Percentiles rank a stretch among this genome's conserved stretches.
phyloP scores from a whole-genome alignment of 2,329 filamentous ascomycete genomes.

The Fusarium sacchari region DNA sequence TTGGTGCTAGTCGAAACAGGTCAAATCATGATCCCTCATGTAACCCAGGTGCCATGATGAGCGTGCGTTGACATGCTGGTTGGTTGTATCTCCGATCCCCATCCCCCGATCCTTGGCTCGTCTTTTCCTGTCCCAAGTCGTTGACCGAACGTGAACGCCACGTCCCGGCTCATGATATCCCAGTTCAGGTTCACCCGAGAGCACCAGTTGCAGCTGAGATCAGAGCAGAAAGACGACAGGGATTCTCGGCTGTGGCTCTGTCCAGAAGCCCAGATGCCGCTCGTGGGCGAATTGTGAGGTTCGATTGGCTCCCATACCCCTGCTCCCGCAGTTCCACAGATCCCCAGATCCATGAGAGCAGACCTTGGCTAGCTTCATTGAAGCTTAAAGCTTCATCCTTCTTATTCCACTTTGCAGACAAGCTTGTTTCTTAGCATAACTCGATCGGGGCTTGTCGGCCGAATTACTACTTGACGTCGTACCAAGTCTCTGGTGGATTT shows the following conservation, averaged over 20 bases:
- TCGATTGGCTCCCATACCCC: slow-evolving; percentile 31
- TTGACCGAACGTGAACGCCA: slow-evolving; percentile 35
- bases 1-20: slow-evolving; percentile 23
- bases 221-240: slow-evolving; percentile 8
- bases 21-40: slow-evolving; percentile 29
- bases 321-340: slow-evolving; percentile 31
- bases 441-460: slow-evolving; percentile 29
- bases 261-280: slow-evolving; percentile 25
- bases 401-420: slow-evolving; percentile 16
- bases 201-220: slow-evolving; percentile 30
- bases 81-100: slow-evolving; percentile 10
- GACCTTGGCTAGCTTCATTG: slow-evolving; percentile 15
- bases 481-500: not conserved
- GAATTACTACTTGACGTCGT: slow-evolving; percentile 16
- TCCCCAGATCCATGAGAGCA: slow-evolving; percentile 19
- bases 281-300: slow-evolving; percentile 32
- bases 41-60: slow-evolving; percentile 31
- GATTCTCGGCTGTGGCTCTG: slow-evolving; percentile 12
- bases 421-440: slow-evolving; percentile 38
- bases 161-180: slow-evolving; percentile 23
- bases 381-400: slow-evolving; percentile 25
- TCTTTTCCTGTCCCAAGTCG: slow-evolving; percentile 31
- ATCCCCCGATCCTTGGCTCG: slow-evolving; percentile 37
- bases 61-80: slow-evolving; percentile 5
- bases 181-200: not conserved